These are phyloP conservation scores for Oxyria digyna DNA, from an alignment of 148 eudicot genomes.

Conservation along the genomic window DNA sequence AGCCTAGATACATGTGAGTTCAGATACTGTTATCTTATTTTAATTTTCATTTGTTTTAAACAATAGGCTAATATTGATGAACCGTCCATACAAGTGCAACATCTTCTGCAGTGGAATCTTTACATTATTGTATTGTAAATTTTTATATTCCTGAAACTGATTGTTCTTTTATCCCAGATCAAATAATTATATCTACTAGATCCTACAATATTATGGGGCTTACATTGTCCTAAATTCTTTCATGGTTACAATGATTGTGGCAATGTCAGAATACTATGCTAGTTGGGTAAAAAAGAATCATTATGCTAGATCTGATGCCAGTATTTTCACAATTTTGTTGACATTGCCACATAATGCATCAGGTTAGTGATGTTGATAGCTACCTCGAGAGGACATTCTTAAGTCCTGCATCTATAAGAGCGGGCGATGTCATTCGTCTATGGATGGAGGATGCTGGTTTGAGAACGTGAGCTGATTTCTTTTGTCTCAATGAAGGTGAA, in stretches of 20 bases:
- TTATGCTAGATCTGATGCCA: neutral
- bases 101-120: neutral
- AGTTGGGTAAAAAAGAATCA: neutral
- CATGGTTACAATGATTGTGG: too few relatives aligned
- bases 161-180: neutral
- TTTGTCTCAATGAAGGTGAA: neutral
- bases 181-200: neutral
- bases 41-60: neutral
- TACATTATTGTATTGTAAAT: neutral
- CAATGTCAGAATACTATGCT: too few relatives aligned
- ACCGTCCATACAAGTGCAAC: neutral
- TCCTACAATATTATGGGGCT: neutral
- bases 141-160: neutral
- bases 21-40: neutral
- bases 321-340: neutral
- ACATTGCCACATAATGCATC: conserved; percentile 13
- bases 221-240: neutral
- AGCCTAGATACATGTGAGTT: neutral
- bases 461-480: conserved; percentile 46
- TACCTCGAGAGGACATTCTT: conserved; percentile 90
- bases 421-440: conserved; percentile 48
- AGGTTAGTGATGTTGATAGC: conserved; percentile 86
- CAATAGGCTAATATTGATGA: neutral
- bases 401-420: conserved; percentile 75
- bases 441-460: conserved; percentile 99